Percentiles rank a stretch among this genome's conserved stretches.
Conservation (phyloP, 2,329 filamentous ascomycete genomes). For the Dactylellina sp. region DNA sequence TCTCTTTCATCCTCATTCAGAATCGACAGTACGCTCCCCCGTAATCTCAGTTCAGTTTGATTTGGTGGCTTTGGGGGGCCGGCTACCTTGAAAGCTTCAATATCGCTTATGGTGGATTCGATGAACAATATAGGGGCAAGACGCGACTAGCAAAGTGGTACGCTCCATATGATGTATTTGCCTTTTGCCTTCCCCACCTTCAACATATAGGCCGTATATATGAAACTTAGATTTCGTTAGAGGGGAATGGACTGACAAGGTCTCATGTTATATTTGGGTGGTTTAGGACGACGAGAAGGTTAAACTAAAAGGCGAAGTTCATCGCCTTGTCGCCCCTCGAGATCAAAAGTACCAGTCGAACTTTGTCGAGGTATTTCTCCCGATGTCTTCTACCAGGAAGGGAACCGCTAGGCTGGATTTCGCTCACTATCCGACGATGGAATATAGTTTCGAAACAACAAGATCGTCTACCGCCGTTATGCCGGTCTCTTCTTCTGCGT, state of each 20-base stretch:
- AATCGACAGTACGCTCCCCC: slow-evolving; percentile 64
- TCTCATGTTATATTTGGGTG: background rate
- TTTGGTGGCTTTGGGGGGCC: background rate
- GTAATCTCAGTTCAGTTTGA: background rate
- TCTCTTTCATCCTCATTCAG: slow-evolving; percentile 66
- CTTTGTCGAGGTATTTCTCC: slow-evolving; percentile 83
- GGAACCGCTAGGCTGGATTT: no score
- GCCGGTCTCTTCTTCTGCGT: slow-evolving; percentile 99
- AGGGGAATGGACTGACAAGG: background rate
- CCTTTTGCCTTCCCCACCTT: background rate
- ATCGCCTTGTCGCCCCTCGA: slow-evolving; percentile 94
- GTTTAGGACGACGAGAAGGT: slow-evolving; percentile 98
- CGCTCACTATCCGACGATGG: background rate
- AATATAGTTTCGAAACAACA: slow-evolving; percentile 80
- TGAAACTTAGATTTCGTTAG: no score
- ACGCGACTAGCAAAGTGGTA: slow-evolving; percentile 99
- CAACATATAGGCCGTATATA: no score
- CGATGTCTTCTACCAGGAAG: background rate
- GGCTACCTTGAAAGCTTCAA: background rate
- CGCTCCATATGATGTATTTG: slow-evolving; percentile 82
- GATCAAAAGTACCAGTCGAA: slow-evolving; percentile 99
- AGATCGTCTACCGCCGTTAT: slow-evolving; percentile 97
- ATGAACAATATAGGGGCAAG: slow-evolving; percentile 78
- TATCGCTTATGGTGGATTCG: slow-evolving; percentile 13
- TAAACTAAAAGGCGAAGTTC: slow-evolving; percentile 98